Conservation (phyloP, 352 stramenopile genomes). For the Phytophthora fragariaefolia region DNA sequence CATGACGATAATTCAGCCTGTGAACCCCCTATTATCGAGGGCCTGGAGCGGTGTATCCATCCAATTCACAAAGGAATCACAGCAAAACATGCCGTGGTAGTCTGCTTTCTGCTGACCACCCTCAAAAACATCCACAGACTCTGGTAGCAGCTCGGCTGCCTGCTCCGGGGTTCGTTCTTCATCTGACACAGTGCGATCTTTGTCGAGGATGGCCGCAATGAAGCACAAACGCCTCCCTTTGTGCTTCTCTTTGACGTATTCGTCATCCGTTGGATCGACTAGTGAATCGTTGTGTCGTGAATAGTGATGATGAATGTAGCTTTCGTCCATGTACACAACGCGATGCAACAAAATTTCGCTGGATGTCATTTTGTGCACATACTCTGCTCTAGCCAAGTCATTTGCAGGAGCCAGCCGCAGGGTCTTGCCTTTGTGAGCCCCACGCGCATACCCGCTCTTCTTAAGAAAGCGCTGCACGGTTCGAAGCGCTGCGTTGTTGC, state of each 20-base stretch:
- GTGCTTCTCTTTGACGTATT: neutral
- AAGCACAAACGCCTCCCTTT: neutral
- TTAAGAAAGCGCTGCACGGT: slow-evolving; percentile 1
- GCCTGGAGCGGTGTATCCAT: slow-evolving; percentile 12
- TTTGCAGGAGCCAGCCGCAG: slow-evolving; percentile 2
- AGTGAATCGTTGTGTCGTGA: neutral
- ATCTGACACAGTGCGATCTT: slow-evolving; percentile 2
- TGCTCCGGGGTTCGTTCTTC: neutral
- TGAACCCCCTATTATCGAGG: neutral
- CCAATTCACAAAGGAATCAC: slow-evolving; percentile 18
- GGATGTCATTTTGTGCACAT: slow-evolving; percentile 8
- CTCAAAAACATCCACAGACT: slow-evolving; percentile 27
- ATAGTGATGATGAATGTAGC: slow-evolving; percentile 35
- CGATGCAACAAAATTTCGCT: slow-evolving; percentile 2
- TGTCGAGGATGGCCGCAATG: neutral
- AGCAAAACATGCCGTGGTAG: slow-evolving; percentile 31
- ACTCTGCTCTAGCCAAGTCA: slow-evolving; percentile 10
- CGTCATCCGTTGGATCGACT: slow-evolving; percentile 32
- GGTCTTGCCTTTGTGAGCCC: neutral
- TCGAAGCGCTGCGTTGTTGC: neutral
- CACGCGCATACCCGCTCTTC: neutral
- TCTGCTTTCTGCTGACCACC: slow-evolving; percentile 13
- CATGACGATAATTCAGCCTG: slow-evolving; percentile 16
- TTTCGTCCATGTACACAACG: slow-evolving; percentile 40
- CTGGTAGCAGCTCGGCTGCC: neutral